Base-by-base conservation (phyloP, 805 yeast genomes). In the Kazachstania bromeliacearum region DNA sequence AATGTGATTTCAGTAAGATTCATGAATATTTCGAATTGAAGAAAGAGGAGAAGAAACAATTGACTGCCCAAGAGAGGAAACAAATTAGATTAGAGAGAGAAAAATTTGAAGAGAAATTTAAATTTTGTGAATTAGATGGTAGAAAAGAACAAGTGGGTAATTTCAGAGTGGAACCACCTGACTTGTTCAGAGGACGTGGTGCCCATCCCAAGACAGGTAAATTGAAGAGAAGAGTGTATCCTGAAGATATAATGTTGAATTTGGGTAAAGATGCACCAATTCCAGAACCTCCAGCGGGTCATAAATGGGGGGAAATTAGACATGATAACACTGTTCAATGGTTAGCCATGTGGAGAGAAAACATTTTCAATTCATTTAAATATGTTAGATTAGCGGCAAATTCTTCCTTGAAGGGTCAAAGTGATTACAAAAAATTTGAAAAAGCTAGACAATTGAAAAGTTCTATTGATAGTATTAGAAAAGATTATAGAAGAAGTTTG, bases 291-390 rank as follows among this genome's bases (percentile, higher is more conserved):
- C 96, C 96, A 2, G 73, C 62, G 9, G 96, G 96, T 2, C 96
- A 85, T 50, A 45, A 66, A 29, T 89, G 98, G 98, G 95, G 83
- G 12, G 95, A 84, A 47, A 69, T 89, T 18, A 72, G 71, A 45
- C 94, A 88, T 56, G 96, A 89, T 56, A 80, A 81, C 48, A 79
- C 87, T 0, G 96, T 88, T 19, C 77, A 89, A 9, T 89, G 98
- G 98, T 67, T 89, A 37, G 97, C 96, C 0, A 87, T 80, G 83
- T 89, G 96, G 96, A 78, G 81, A 55, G 97, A 89, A 60, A 89
- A 89, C 53, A 83, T 89, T 46, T 76, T 84, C 33, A 83, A 81
- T 46, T 70, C 80, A 20, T 73, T 77, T 48, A 89, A 89, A 59
- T 89, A 89, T 55, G 97, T 89, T 35, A 68, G 94, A 53, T 76